Conservation (phyloP, 306 rosid genomes). For the Cucurbita pepo region DNA sequence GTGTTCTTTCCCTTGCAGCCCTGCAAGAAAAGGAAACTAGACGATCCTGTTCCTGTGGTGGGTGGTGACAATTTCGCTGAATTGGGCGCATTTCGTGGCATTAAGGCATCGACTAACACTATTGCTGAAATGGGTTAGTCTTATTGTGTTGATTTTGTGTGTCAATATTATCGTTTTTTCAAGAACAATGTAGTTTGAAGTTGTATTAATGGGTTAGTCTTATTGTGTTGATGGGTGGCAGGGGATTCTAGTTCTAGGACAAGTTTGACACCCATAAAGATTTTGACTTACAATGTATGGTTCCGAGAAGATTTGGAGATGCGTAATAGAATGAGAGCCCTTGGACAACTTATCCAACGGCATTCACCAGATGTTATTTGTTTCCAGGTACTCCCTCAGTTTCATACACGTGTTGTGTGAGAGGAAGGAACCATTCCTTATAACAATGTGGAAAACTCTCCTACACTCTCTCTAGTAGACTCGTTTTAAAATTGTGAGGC, state of each 20-base stretch:
- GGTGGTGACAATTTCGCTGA: conserved; percentile 8
- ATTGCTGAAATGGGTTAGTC: conserved; percentile 19
- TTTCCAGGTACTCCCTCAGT: conserved; percentile 19
- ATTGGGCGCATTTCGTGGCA: conserved; percentile 1
- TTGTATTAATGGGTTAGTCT: neutral
- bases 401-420: neutral
- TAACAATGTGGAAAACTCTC: too few species aligned
- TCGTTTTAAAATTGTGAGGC: too few species aligned
- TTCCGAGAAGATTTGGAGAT: conserved; percentile 70
- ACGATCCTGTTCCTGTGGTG: conserved; percentile 9
- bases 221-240: conserved; percentile 5
- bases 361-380: conserved; percentile 56
- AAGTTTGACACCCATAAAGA: conserved; percentile 22
- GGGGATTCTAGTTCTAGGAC: conserved; percentile 22
- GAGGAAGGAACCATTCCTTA: too few species aligned
- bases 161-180: neutral
- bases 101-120: conserved; percentile 14
- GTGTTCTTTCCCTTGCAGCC: conserved; percentile 61
- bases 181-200: neutral
- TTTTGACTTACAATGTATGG: conserved; percentile 77
- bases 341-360: conserved; percentile 55
- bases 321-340: conserved; percentile 60
- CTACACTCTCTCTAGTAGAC: too few species aligned
- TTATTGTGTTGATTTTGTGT: neutral
- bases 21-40: conserved; percentile 37